A percentile compares a stretch with the other conserved stretches of the same genome.
Conservation (phyloP, 2,329 filamentous ascomycete species). For the Colletotrichum costaricense region DNA sequence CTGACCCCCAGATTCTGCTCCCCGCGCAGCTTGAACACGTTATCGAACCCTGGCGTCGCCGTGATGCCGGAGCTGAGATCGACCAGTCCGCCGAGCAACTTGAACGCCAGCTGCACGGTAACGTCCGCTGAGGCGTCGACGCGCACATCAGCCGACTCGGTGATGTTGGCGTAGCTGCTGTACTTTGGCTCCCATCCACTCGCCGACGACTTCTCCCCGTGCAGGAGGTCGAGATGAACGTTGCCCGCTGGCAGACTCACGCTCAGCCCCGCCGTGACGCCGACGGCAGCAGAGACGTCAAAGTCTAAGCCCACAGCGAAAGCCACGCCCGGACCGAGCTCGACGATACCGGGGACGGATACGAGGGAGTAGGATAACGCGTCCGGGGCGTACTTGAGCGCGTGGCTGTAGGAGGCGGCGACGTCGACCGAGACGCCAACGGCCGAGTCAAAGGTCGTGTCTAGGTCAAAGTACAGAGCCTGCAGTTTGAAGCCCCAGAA, state of each 20-base stretch:
- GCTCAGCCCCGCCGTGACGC: conserved; percentile 45
- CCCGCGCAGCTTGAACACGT: conserved; percentile 46
- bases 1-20: conserved; percentile 38
- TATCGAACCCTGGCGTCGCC: conserved; percentile 49
- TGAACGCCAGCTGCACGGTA: conserved; percentile 51
- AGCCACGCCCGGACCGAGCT: conserved; percentile 49
- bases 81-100: conserved; percentile 48
- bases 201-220: conserved; percentile 41
- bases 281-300: conserved; percentile 46
- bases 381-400: conserved; percentile 49
- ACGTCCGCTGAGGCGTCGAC: conserved; percentile 48
- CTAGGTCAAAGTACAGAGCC: conserved; percentile 55
- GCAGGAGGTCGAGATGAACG: conserved; percentile 52
- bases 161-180: conserved; percentile 47
- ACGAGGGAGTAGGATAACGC: conserved; percentile 50
- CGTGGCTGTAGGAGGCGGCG: conserved; percentile 45
- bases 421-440: conserved; percentile 50
- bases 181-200: conserved; percentile 52
- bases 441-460: conserved; percentile 49
- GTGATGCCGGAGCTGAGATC: conserved; percentile 52
- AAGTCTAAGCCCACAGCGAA: conserved; percentile 52
- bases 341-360: conserved; percentile 52
- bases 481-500: conserved; percentile 47
- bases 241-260: conserved; percentile 48
- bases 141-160: conserved; percentile 44